Base-by-base conservation (phyloP, 441 rosid genomes). In the Lepidium campestre region DNA sequence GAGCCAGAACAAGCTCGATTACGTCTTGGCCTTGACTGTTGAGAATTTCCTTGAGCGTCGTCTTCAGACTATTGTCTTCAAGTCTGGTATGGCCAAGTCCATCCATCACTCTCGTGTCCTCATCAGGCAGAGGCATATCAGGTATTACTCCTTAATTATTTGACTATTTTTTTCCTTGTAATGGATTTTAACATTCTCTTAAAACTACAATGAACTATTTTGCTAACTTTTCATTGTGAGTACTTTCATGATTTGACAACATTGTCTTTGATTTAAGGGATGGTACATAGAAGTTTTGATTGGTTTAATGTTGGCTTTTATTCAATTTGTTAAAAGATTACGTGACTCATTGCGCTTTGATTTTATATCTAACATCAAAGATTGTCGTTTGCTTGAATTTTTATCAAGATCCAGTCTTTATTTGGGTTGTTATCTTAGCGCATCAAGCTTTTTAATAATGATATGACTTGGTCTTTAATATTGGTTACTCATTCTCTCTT, bases 21-120 rank as follows among this genome's bases (percentile, higher is more conserved):
- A 90, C 57, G 97, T 88, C 71, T 74, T 90, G 82, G 89, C 95
- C 2, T 65, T 90, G 72, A 90, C 93, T 5, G 93, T 90, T 53
- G 97, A 90, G 87, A 90, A 82, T 71, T 88, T 88, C 76, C 85
- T 90, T 13, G 95, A 90, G 69, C 90, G 93, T 20, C 82, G 91
- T 10, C 87, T 90, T 29, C 92, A 90, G 72, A 90, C 97, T 0
- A 81, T 85, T 39, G 89, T 90, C 8, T 90, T 90, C 61, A 87
- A 88, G 85, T 76, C 90, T 65, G 94, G 97, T 58, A 83, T 90
- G 97, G 97, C 95, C 0, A 87, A 90, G 85, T 90, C 97, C 0
- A 86, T 90, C 53, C 97, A 90, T 67, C 96, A 86, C 75, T 90
- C 97, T 4, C 90, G 97, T 48, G 97, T 90, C 40, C 89, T 90